phyloP scores from a whole-genome alignment of 2,329 filamentous ascomycete species.

The Mollisiaceae sp. region DNA sequence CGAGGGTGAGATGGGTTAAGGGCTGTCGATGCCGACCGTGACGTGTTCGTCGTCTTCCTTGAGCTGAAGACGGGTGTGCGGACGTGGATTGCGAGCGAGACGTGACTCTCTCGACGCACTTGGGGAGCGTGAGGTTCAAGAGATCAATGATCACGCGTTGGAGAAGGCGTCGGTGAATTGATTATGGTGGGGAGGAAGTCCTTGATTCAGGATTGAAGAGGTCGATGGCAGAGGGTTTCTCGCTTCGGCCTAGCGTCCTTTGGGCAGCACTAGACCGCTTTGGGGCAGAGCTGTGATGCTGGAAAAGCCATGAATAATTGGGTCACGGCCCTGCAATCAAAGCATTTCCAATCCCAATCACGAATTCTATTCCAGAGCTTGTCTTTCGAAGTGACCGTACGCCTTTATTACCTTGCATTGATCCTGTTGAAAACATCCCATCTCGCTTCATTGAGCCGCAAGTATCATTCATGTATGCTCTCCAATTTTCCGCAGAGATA shows the following conservation, averaged over 20 bases:
- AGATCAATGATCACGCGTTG: conserved; percentile 27
- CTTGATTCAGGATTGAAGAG: conserved; percentile 19
- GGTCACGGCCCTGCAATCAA: conserved; percentile 16
- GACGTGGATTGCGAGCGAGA: conserved; percentile 12
- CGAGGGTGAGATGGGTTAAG: conserved; percentile 14
- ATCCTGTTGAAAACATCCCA: neutral
- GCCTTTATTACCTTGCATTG: conserved; percentile 1
- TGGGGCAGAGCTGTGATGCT: neutral
- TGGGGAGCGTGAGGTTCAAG: conserved; percentile 20
- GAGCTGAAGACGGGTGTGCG: conserved; percentile 12
- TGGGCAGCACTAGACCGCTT: conserved; percentile 18
- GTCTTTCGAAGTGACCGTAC: neutral
- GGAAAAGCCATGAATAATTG: neutral
- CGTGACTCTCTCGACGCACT: conserved; percentile 26
- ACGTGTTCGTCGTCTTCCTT: conserved; percentile 22
- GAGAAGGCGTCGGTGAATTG: conserved; percentile 18
- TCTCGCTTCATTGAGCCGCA: conserved; percentile 5
- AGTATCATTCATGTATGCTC: neutral
- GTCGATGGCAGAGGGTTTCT: conserved; percentile 17
- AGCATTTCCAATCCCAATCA: neutral
- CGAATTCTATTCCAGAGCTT: neutral
- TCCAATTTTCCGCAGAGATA: neutral
- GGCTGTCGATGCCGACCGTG: conserved; percentile 26
- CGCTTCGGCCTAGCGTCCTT: conserved; percentile 21
- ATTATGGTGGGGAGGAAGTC: conserved; percentile 26